These are phyloP conservation scores for Neopestalotiopsis clavispora DNA, from an alignment of 2,329 filamentous ascomycete species.

Conservation along the genomic window DNA sequence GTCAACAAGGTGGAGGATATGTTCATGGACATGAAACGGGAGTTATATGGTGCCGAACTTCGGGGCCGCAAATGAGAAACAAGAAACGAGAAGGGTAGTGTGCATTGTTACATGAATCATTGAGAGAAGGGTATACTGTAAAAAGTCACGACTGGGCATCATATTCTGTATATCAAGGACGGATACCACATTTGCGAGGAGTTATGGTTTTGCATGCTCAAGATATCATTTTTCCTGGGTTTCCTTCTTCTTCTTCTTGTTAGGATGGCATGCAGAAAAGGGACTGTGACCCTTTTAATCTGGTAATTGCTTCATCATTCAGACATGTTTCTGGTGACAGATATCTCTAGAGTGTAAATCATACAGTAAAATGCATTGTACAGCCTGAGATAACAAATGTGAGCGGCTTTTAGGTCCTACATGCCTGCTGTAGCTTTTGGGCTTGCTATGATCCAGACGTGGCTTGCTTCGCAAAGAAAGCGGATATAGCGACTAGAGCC, in stretches of 20 bases:
- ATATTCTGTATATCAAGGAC: constrained; percentile 4
- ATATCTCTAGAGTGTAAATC: too few species aligned
- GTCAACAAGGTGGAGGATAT: constrained; percentile 77
- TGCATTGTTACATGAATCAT: not conserved
- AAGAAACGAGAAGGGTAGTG: not conserved
- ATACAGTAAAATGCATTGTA: too few species aligned
- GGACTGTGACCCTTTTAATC: not conserved
- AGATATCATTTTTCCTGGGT: not conserved
- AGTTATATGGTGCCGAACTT: constrained; percentile 73
- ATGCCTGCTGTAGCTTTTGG: not conserved
- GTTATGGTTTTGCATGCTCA: constrained; percentile 9
- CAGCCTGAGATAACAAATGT: too few species aligned
- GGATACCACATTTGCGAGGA: constrained; percentile 14
- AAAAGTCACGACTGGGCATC: constrained; percentile 5
- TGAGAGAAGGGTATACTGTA: not conserved
- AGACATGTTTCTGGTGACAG: too few species aligned
- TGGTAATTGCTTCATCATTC: too few species aligned
- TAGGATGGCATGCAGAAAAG: not conserved
- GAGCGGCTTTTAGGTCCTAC: too few species aligned
- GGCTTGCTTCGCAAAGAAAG: not conserved
- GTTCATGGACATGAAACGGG: constrained; percentile 77
- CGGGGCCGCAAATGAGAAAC: constrained; percentile 46
- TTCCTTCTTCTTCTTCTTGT: not conserved
- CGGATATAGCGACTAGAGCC: not conserved
- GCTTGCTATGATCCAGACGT: not conserved